Base-by-base conservation (phyloP, 306 rosid species). In the Amphicarpaea edgeworthii region DNA sequence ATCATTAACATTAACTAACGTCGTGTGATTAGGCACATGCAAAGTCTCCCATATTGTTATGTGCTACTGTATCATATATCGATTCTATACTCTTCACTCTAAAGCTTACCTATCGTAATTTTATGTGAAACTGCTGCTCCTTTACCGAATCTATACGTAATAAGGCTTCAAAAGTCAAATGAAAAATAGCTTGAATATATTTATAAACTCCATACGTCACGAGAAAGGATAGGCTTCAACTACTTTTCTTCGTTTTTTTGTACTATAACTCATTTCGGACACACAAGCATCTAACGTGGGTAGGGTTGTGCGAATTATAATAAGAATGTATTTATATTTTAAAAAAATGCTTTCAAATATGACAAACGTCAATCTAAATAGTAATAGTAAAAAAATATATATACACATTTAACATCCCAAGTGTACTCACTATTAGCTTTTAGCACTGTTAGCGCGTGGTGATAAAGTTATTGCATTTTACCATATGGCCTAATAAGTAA, bases 1-100 rank as follows among this genome's bases (percentile, higher is more conserved):
- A 49, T 61, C 14, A 70, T 70, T 60, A 64, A 37, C 10, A 38
- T 79, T 61, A 24, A 49, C 16, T 78, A 50, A 79, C 43, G 30
- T 21, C 8, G 41, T 16, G 7, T 23, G 23, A 20, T 16, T 11
- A 38, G 34, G 10, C 69, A 72, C 73, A 59, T 79, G 53, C 37
- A 21, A 50, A 17, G 21, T 43, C 66, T n/a, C n/a, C n/a, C n/a
- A n/a, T n/a, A n/a, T n/a, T n/a, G n/a, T n/a, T n/a, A n/a, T n/a
- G n/a, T n/a, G n/a, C n/a, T n/a, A n/a, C n/a, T n/a, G n/a, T n/a
- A n/a, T n/a, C n/a, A n/a, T n/a, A n/a, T n/a, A n/a, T n/a, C 49
- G 49, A 4, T 12, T 43, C 49, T 43, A 43, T 2, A 43, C 49
- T 12, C n/a, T 43, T 12, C 49, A 43, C 47, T 42, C 45, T 40